Evolutionary conservation across 2,329 filamentous ascomycete species (phyloP), one percentile per base, ranked within the genome.

Genomic region (Emydomyces testavorans): DNA sequence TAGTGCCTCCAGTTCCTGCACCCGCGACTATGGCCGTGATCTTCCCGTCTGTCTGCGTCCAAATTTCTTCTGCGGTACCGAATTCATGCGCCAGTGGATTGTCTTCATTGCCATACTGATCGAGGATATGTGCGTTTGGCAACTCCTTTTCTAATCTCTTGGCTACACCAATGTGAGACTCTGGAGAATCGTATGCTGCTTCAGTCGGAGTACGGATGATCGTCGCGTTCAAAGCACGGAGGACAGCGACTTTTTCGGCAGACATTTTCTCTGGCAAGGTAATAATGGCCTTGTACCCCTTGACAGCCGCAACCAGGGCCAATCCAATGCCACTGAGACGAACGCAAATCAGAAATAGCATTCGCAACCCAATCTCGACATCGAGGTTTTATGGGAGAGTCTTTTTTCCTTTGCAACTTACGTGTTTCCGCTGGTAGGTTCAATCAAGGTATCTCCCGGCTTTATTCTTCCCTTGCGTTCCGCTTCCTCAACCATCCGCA

Each of bases 261-360:
- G 88, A 95, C 92, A 98, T 98, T 75, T 98, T 98, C 71, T 98
- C 92, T 44, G 92, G 92, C 38, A 98, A 79, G 8, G 92, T 98
- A 66, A 98, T 98, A 69, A 98, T 96, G 34, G 89, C 93, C 69
- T 90, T 90, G 76, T 96, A 98, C 56, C 89, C 90, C 73, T 95
- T 96, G 61, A 98, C 85, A 13, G 92, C 92, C 50, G 80, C 90
- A 15, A 96, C 90, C 28, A 98, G 79, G 23, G 92, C 92, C 34
- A 98, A 76, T 18, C 92, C 92, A 56, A 98, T 98, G 56, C 92
- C 92, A 53, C 70, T 78, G 46, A 36, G 59, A 46, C 46, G 34
- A 47, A 24, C 24, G 47, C 31, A 32, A n/a, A 21, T 29, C 40
- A 36, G 41, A 8, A 36, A 34, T 18, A 41, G 3, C 3, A 18